phyloP scores from a whole-genome alignment of 2,329 filamentous ascomycete species.

The Sporothrix mexicana region DNA sequence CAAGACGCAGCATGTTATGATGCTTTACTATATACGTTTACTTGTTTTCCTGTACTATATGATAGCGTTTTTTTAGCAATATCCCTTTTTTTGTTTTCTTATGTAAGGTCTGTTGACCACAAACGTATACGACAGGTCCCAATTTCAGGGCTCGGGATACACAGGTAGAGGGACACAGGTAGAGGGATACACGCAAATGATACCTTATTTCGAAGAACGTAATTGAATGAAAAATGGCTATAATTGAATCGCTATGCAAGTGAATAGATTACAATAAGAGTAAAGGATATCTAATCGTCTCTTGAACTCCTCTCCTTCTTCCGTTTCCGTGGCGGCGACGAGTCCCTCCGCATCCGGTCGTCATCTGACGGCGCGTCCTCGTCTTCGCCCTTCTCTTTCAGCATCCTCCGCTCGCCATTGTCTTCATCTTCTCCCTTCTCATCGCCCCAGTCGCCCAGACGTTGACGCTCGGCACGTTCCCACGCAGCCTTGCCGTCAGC shows the following conservation, averaged over 20 bases:
- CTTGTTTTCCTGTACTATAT: background rate
- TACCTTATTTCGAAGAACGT: background rate
- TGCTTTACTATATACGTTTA: background rate
- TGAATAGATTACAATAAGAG: background rate
- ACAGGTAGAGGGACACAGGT: background rate
- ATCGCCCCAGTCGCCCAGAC: constrained; percentile 54
- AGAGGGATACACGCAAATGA: constrained; percentile 15
- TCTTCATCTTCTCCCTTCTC: constrained; percentile 10
- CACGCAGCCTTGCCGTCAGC: constrained; percentile 83
- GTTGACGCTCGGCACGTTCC: constrained; percentile 72
- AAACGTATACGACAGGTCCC: constrained; percentile 2
- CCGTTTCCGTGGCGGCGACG: constrained; percentile 27
- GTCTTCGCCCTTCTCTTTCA: constrained; percentile 27
- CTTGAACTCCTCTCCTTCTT: constrained; percentile 22
- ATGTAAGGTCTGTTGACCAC: background rate
- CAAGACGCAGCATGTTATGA: background rate
- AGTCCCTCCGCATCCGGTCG: constrained; percentile 18
- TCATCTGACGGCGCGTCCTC: background rate
- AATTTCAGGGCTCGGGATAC: background rate
- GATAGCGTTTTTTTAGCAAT: background rate
- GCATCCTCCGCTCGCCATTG: constrained; percentile 12
- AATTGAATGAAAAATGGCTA: background rate
- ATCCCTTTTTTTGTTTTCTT: background rate
- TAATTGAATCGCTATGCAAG: background rate
- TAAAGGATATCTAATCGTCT: constrained; percentile 2